Percentiles rank a stretch among this genome's conserved stretches.
Conservation (phyloP, 106 monocot genomes). For the Allium sativum region DNA sequence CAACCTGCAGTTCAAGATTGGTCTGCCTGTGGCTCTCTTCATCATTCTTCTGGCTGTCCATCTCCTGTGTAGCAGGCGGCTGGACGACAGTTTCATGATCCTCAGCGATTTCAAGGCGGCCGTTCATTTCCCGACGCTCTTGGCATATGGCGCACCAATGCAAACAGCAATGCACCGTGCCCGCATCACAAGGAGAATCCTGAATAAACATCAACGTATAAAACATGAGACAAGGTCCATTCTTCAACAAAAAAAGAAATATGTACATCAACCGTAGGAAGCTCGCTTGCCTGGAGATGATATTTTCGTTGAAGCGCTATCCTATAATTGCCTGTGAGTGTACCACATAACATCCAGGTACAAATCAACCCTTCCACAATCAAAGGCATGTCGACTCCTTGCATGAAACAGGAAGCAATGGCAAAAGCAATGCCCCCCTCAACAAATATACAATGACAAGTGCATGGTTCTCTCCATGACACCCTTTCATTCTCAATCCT, state of each 20-base stretch:
- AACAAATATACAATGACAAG: slow-evolving; percentile 34
- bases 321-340: slow-evolving; percentile 25
- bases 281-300: slow-evolving; percentile 29
- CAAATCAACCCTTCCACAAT: slow-evolving; percentile 38
- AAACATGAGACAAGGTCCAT: too few relatives aligned
- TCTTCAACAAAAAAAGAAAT: too few relatives aligned
- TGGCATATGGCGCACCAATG: slow-evolving; percentile 46
- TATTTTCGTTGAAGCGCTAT: slow-evolving; percentile 33
- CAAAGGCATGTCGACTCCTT: slow-evolving; percentile 27
- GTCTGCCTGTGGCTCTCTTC: not conserved
- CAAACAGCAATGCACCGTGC: slow-evolving; percentile 40
- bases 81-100: slow-evolving; percentile 22
- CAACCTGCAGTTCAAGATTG: not conserved
- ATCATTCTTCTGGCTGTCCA: slow-evolving; percentile 13
- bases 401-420: slow-evolving; percentile 20
- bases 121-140: slow-evolving; percentile 40
- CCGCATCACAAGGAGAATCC: slow-evolving; percentile 42
- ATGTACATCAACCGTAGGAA: too few relatives aligned
- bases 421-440: slow-evolving; percentile 40
- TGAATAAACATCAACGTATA: slow-evolving; percentile 5
- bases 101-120: slow-evolving; percentile 18
- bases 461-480: slow-evolving; percentile 29
- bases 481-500: slow-evolving; percentile 13
- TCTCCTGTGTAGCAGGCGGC: slow-evolving; percentile 27
- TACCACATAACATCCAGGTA: slow-evolving; percentile 42